A percentile compares a stretch with the other conserved stretches of the same genome.
Evolutionary conservation across 169 alveolate genomes (phyloP).

Genomic region (Cyclospora cayetanensis): DNA sequence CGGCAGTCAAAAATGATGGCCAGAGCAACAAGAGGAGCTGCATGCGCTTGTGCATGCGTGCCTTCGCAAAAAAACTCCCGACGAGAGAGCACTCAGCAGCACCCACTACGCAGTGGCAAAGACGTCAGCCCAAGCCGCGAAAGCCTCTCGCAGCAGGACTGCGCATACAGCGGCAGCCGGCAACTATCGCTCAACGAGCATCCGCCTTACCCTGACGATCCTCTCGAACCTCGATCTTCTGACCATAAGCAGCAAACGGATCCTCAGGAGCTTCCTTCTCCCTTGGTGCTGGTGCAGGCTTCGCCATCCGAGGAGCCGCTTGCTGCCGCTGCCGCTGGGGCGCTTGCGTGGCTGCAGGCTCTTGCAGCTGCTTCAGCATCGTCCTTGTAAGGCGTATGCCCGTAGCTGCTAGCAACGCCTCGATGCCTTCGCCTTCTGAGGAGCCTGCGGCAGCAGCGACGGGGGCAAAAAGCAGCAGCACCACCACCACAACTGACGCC

Average conservation of each 20-base stretch:
- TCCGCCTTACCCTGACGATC: slow-evolving; percentile 33
- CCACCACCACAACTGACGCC: neutral
- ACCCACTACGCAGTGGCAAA: neutral
- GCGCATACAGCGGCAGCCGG: neutral
- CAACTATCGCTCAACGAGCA: neutral
- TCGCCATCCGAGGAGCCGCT: neutral
- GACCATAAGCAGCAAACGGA: neutral
- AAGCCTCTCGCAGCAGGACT: neutral
- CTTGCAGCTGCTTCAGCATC: slow-evolving; percentile 64
- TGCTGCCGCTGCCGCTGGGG: slow-evolving; percentile 46
- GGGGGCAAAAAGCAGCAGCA: neutral
- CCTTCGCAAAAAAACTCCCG: neutral
- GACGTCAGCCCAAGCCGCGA: neutral
- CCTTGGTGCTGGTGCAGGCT: slow-evolving; percentile 5
- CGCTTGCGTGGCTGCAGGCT: slow-evolving; percentile 6
- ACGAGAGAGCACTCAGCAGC: neutral
- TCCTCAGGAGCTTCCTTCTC: neutral
- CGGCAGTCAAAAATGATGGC: neutral
- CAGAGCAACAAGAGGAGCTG: neutral
- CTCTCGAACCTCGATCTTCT: slow-evolving; percentile 19
- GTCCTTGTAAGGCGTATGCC: slow-evolving; percentile 48
- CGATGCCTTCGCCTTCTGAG: neutral
- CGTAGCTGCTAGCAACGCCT: slow-evolving; percentile 25
- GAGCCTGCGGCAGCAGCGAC: neutral
- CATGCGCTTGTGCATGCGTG: neutral